These are phyloP conservation scores for Hibiscus mutabilis DNA, from an alignment of 345 rosid genomes.

Conservation along the genomic window DNA sequence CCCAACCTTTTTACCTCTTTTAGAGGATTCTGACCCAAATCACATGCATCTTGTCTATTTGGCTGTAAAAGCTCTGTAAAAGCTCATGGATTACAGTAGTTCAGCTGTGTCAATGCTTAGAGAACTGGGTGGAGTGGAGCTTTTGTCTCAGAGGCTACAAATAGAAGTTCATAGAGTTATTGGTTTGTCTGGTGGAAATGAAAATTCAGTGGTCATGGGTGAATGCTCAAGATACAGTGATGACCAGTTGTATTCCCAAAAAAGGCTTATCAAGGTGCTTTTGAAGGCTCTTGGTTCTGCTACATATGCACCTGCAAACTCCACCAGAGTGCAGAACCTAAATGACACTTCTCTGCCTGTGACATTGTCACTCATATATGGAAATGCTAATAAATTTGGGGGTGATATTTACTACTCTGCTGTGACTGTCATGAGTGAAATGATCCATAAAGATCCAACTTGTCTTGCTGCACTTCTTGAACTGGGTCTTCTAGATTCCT, in stretches of 20 bases:
- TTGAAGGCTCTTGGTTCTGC: constrained; percentile 96
- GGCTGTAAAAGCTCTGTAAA: constrained; percentile 86
- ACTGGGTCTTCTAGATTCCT: constrained; percentile 85
- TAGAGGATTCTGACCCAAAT: constrained; percentile 75
- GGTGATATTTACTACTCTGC: constrained; percentile 91
- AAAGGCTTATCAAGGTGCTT: constrained; percentile 89
- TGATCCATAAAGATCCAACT: constrained; percentile 94
- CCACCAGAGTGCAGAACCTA: constrained; percentile 55
- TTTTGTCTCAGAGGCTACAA: constrained; percentile 80
- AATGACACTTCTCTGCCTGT: constrained; percentile 73
- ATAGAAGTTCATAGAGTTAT: constrained; percentile 74
- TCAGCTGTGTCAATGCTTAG: constrained; percentile 82
- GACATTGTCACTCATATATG: constrained; percentile 67
- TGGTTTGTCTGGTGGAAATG: constrained; percentile 44
- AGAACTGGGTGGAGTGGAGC: constrained; percentile 91
- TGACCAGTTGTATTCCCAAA: constrained; percentile 56
- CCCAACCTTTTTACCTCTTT: constrained; percentile 83
- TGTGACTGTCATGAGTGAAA: constrained; percentile 96
- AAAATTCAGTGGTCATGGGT: constrained; percentile 46
- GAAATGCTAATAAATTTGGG: constrained; percentile 75
- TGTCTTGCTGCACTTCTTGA: constrained; percentile 72
- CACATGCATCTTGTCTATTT: constrained; percentile 88
- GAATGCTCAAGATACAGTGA: constrained; percentile 53
- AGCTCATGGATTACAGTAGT: constrained; percentile 55
- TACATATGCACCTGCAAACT: constrained; percentile 68